phyloP scores from a whole-genome alignment of 2,329 filamentous ascomycete genomes.

The Cadophora malorum region DNA sequence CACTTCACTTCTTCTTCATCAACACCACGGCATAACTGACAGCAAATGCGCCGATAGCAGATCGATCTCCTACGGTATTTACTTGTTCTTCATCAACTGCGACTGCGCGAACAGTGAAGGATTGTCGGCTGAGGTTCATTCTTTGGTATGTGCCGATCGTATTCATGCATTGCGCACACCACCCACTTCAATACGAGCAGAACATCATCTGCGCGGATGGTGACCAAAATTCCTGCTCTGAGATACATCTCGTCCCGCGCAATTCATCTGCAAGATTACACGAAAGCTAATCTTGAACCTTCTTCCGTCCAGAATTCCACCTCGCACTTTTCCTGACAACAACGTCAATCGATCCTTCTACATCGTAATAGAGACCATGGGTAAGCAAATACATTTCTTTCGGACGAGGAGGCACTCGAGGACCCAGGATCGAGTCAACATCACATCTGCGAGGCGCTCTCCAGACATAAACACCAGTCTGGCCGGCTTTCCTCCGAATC shows the following conservation, averaged over 20 bases:
- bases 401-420: conserved; percentile 26
- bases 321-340: conserved; percentile 36
- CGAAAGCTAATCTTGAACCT: conserved; percentile 36
- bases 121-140: conserved; percentile 28
- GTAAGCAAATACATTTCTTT: conserved; percentile 44
- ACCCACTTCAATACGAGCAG: conserved; percentile 33
- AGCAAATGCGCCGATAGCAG: conserved; percentile 32
- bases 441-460: not conserved
- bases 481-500: conserved; percentile 16
- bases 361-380: conserved; percentile 43
- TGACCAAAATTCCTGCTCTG: not conserved
- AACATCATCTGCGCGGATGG: conserved; percentile 4
- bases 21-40: conserved; percentile 34
- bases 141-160: conserved; percentile 40
- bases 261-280: conserved; percentile 23
- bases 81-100: conserved; percentile 28
- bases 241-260: conserved; percentile 16
- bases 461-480: conserved; percentile 17
- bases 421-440: conserved; percentile 21
- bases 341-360: conserved; percentile 44
- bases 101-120: conserved; percentile 26
- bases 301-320: conserved; percentile 30
- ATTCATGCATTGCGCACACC: conserved; percentile 37
- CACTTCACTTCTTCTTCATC: conserved; percentile 28
- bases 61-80: conserved; percentile 27